Percentiles rank a stretch among this genome's conserved stretches.
These are phyloP conservation scores for Neurospora cerealis DNA, from an alignment of 495 filamentous ascomycete species.

Conservation along the genomic window DNA sequence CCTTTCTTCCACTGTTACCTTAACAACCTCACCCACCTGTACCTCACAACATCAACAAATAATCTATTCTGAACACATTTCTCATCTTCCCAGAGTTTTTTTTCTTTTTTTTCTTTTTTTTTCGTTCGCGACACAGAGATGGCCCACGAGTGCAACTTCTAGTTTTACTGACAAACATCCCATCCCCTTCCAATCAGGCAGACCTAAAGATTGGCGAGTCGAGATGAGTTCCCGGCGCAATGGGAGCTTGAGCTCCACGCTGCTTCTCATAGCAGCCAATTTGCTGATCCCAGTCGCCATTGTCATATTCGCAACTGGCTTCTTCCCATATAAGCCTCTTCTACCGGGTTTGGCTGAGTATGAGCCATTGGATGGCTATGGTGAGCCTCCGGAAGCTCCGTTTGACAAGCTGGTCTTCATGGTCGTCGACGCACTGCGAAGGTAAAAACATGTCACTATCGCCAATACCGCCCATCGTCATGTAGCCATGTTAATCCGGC, in stretches of 20 bases:
- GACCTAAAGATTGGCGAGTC: not conserved
- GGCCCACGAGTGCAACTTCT: not conserved
- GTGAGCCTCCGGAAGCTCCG: constrained; percentile 43
- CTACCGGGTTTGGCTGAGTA: constrained; percentile 70
- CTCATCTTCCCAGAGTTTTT: not conserved
- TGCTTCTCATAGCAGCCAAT: constrained; percentile 56
- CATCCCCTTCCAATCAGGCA: not conserved
- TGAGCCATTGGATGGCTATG: constrained; percentile 34
- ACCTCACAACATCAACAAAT: not conserved
- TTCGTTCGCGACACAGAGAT: not conserved
- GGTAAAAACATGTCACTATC: constrained; percentile 38
- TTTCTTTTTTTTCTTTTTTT: no score
- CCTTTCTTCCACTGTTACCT: not conserved
- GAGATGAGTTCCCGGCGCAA: constrained; percentile 22
- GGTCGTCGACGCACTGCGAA: constrained; percentile 92
- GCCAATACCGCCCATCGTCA: not conserved
- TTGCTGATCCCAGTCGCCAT: constrained; percentile 68
- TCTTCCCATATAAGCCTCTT: constrained; percentile 96
- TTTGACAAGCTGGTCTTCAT: constrained; percentile 94
- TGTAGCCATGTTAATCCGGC: not conserved
- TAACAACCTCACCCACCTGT: not conserved
- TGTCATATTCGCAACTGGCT: constrained; percentile 77
- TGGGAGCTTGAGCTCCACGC: constrained; percentile 24
- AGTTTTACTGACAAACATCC: not conserved
- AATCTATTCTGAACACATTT: not conserved